Conservation (phyloP, 176 grass and related monocot genomes). For the Themeda triandra region DNA sequence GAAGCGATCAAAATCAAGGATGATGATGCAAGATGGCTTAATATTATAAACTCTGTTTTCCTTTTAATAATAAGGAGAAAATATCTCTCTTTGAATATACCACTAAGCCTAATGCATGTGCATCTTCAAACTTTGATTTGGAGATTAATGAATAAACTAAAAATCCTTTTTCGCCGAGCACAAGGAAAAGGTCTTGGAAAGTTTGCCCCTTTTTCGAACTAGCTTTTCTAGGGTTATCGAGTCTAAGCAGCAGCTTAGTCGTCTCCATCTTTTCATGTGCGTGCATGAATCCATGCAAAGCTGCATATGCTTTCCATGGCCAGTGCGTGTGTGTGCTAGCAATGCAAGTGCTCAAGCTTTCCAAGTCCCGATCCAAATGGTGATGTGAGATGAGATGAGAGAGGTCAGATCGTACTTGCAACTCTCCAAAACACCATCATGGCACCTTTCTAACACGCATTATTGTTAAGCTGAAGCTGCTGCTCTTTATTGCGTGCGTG, state of each 20-base stretch:
- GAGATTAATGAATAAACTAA: not conserved
- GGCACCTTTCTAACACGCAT: conserved; percentile 40
- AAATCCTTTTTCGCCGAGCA: conserved; percentile 27
- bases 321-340: not conserved
- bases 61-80: not conserved
- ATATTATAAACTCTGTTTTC: not conserved
- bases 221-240: conserved; percentile 22
- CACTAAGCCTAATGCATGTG: not conserved
- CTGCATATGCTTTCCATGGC: conserved; percentile 27
- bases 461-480: conserved; percentile 19
- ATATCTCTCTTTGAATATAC: no score
- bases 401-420: conserved; percentile 6
- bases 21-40: not conserved
- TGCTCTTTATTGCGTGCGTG: not conserved
- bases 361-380: conserved; percentile 37
- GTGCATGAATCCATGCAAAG: conserved; percentile 20
- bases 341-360: conserved; percentile 29
- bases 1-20: not conserved
- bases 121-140: conserved; percentile 13
- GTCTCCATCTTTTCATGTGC: conserved; percentile 52
- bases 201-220: conserved; percentile 30
- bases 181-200: conserved; percentile 41
- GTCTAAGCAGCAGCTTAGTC: conserved; percentile 19
- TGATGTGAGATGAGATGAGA: not conserved
- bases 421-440: conserved; percentile 43